A percentile compares a stretch with the other conserved stretches of the same genome.
Conservation (phyloP, 1,284 basidiomycete genomes). For the Trichosporon sp. region DNA sequence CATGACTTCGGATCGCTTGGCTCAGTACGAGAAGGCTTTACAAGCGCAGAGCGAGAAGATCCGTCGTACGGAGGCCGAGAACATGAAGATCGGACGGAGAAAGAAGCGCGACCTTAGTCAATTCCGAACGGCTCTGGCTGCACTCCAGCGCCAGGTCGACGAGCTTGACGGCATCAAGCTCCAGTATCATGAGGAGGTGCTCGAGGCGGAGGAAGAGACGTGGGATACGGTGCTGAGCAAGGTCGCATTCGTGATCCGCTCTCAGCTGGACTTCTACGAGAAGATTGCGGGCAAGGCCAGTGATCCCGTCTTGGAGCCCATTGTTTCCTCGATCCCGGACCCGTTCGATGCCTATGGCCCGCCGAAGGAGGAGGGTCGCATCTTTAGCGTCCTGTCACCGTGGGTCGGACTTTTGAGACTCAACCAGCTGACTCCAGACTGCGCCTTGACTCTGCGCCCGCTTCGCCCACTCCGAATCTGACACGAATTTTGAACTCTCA, state of each 20-base stretch:
- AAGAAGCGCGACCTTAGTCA: slow-evolving; percentile 82
- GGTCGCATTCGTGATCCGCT: slow-evolving; percentile 60
- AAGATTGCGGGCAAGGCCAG: slow-evolving; percentile 69
- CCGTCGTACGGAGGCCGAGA: slow-evolving; percentile 82
- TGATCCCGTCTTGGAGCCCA: slow-evolving; percentile 86
- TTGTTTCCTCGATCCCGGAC: slow-evolving; percentile 86
- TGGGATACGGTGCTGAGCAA: slow-evolving; percentile 88
- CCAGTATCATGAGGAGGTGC: slow-evolving; percentile 67
- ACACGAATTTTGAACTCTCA: slow-evolving; percentile 40
- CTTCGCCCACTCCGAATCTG: slow-evolving; percentile 45
- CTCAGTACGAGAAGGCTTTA: slow-evolving; percentile 74
- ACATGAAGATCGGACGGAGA: slow-evolving; percentile 68
- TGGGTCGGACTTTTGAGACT: slow-evolving; percentile 58
- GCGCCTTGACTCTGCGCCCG: slow-evolving; percentile 43
- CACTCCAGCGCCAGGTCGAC: slow-evolving; percentile 80
- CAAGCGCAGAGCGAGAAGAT: slow-evolving; percentile 82
- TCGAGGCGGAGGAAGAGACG: slow-evolving; percentile 85
- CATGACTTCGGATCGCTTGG: slow-evolving; percentile 66
- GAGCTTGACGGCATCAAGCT: slow-evolving; percentile 55
- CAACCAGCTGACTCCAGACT: slow-evolving; percentile 25
- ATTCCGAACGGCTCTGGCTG: slow-evolving; percentile 77
- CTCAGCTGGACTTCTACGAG: slow-evolving; percentile 56
- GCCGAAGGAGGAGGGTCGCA: slow-evolving; percentile 81
- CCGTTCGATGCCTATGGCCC: slow-evolving; percentile 91
- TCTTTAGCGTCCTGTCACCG: slow-evolving; percentile 87